Evolutionary conservation across 2,329 filamentous ascomycete species (phyloP).

Genomic region (Trichoderma oligosporum): DNA sequence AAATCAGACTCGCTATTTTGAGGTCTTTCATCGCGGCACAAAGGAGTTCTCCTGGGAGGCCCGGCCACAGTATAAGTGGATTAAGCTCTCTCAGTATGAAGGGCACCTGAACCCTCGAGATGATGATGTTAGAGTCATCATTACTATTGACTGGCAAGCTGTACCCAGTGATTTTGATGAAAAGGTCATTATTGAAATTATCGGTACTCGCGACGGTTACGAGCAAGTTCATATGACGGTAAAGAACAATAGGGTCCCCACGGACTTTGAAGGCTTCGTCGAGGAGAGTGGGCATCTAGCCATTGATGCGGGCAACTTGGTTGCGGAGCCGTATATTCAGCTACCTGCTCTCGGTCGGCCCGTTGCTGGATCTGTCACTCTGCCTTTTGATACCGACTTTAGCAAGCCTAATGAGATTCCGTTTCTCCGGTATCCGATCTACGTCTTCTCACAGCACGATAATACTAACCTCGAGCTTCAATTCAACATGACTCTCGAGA

Average conservation of each 20-base stretch:
- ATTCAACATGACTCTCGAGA: conserved; percentile 45
- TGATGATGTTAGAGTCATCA: conserved; percentile 30
- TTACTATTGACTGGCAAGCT: conserved; percentile 34
- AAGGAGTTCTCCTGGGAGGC: conserved; percentile 31
- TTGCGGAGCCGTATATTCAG: conserved; percentile 25
- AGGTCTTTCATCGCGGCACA: conserved; percentile 35
- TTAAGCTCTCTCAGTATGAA: conserved; percentile 29
- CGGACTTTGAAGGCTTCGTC: conserved; percentile 35
- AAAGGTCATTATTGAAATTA: conserved; percentile 37
- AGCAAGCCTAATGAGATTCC: conserved; percentile 21
- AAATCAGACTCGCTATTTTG: conserved; percentile 32
- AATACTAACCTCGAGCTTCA: conserved; percentile 32
- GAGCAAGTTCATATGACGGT: conserved; percentile 34
- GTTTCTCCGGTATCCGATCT: conserved; percentile 31
- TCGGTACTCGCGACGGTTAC: conserved; percentile 37
- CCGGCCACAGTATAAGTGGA: conserved; percentile 32
- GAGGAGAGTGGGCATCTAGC: conserved; percentile 35
- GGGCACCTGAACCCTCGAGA: conserved; percentile 33
- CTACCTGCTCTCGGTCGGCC: conserved; percentile 33
- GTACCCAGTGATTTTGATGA: conserved; percentile 41
- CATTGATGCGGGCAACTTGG: conserved; percentile 32
- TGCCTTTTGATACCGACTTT: conserved; percentile 22
- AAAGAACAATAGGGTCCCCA: conserved; percentile 27
- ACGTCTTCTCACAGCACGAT: conserved; percentile 28
- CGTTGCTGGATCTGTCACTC: conserved; percentile 24